Conservation (phyloP, 495 filamentous ascomycete species). For the Penicillium argentinense region DNA sequence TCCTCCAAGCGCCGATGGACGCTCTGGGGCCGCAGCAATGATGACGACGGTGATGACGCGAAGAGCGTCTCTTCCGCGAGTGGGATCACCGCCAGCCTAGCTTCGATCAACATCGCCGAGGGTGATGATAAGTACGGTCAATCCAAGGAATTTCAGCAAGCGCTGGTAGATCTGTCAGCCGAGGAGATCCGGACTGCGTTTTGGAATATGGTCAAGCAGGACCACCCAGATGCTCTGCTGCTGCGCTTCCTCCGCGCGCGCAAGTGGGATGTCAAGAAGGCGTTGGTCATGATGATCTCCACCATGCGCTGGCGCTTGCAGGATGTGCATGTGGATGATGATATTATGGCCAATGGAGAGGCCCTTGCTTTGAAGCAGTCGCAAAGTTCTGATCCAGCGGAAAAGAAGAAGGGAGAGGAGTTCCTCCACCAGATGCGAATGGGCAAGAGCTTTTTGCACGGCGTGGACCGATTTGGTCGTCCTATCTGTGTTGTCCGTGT, state of each 20-base stretch:
- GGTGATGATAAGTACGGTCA: constrained; percentile 92
- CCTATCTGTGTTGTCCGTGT: constrained; percentile 88
- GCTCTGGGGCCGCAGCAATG: constrained; percentile 59
- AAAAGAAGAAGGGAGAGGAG: constrained; percentile 70
- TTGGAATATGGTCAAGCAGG: constrained; percentile 96
- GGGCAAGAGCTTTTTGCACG: constrained; percentile 96
- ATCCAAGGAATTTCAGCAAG: constrained; percentile 79
- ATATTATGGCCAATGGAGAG: constrained; percentile 82
- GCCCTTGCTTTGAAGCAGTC: constrained; percentile 59
- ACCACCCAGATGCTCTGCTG: constrained; percentile 85
- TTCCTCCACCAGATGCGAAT: constrained; percentile 82
- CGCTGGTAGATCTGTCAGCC: constrained; percentile 70
- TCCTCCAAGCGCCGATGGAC: constrained; percentile 60
- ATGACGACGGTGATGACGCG: constrained; percentile 57
- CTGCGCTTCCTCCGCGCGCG: constrained; percentile 88
- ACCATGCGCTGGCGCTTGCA: constrained; percentile 87
- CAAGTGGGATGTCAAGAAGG: constrained; percentile 95
- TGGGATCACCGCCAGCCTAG: constrained; percentile 30
- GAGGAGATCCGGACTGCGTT: constrained; percentile 79
- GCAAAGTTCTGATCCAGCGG: constrained; percentile 50
- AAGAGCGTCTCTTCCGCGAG: constrained; percentile 30
- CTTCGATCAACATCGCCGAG: constrained; percentile 46
- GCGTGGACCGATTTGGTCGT: constrained; percentile 77
- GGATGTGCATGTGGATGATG: constrained; percentile 83
- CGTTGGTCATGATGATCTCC: constrained; percentile 89